A percentile compares a stretch with the other conserved stretches of the same genome.
phyloP scores from a whole-genome alignment of 2,329 filamentous ascomycete genomes.

The Onygenales sp. region DNA sequence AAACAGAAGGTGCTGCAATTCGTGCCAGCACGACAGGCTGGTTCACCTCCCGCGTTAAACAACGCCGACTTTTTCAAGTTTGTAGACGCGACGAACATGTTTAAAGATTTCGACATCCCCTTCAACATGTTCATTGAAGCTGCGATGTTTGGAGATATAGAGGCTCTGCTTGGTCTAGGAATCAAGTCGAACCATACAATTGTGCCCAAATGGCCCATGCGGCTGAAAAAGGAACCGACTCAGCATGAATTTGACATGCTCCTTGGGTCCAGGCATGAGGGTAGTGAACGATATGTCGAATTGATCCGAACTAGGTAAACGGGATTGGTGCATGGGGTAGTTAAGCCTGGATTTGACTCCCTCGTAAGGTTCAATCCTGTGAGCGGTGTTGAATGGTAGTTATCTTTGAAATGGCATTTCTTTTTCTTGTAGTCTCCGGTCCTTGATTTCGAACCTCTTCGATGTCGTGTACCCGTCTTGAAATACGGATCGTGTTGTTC shows the following conservation, averaged over 20 bases:
- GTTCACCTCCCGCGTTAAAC: no score
- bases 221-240: conserved; percentile 16
- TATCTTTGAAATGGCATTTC: no score
- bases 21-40: no score
- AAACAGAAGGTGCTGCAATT: not conserved
- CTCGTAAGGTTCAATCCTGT: not conserved
- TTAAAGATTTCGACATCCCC: conserved; percentile 5
- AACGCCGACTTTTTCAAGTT: not conserved
- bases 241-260: conserved; percentile 24
- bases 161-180: conserved; percentile 8
- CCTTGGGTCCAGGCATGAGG: conserved; percentile 3
- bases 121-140: conserved; percentile 10
- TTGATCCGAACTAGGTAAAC: conserved; percentile 9
- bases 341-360: no score
- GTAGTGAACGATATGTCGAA: conserved; percentile 25
- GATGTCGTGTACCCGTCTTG: no score
- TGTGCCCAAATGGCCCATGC: conserved; percentile 24
- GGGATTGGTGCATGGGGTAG: not conserved
- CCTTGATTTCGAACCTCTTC: no score
- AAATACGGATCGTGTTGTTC: no score
- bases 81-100: not conserved
- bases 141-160: conserved; percentile 5
- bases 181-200: conserved; percentile 24
- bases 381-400: not conserved
- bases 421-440: no score